Conservation (phyloP, 2,329 filamentous ascomycete genomes). For the Tolypocladium sp. region DNA sequence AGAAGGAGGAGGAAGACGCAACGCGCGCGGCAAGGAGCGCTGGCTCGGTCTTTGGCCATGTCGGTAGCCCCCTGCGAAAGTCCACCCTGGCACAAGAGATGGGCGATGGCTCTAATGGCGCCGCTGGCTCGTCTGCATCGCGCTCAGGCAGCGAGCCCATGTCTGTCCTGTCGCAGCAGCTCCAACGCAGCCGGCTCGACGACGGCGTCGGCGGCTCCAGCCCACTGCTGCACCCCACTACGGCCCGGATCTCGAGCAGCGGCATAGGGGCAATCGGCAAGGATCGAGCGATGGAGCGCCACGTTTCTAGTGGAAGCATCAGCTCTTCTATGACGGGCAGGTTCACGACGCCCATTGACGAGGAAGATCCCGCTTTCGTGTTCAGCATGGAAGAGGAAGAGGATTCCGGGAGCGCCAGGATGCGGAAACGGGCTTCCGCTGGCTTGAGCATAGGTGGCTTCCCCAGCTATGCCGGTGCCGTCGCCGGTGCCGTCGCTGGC, state of each 20-base stretch:
- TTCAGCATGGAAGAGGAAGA: constrained; percentile 59
- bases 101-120: constrained; percentile 22
- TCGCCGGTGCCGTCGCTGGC: constrained; percentile 22
- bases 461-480: constrained; percentile 31
- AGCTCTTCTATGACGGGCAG: constrained; percentile 44
- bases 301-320: constrained; percentile 51
- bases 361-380: constrained; percentile 54
- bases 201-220: constrained; percentile 35
- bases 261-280: constrained; percentile 28
- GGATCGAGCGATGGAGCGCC: constrained; percentile 41
- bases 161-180: constrained; percentile 51
- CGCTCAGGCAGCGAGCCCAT: constrained; percentile 41
- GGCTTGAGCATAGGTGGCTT: constrained; percentile 28
- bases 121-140: constrained; percentile 23
- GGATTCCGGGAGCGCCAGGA: constrained; percentile 35
- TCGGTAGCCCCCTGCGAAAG: constrained; percentile 56
- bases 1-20: constrained; percentile 47
- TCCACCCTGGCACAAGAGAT: constrained; percentile 50
- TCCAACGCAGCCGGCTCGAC: constrained; percentile 49
- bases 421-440: constrained; percentile 40
- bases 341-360: constrained; percentile 56
- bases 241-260: constrained; percentile 30
- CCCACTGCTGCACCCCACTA: constrained; percentile 41
- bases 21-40: constrained; percentile 24
- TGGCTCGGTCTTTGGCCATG: constrained; percentile 54